Evolutionary conservation across 202 grass and related monocot genomes (phyloP).

Genomic region (Miscanthus sacchariflorus): DNA sequence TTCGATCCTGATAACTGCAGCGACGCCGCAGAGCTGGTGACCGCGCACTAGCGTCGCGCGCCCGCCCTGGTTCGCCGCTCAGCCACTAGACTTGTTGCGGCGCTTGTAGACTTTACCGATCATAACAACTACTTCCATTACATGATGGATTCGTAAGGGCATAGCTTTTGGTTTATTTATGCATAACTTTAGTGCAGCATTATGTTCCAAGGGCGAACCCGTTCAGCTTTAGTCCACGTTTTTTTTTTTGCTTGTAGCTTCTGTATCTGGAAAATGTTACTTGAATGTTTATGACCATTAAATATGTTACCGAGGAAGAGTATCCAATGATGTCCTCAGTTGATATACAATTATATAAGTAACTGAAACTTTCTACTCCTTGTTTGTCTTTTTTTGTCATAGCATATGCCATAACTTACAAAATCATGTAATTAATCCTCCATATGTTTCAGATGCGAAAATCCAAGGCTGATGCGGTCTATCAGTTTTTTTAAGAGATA

Average conservation of each 20-base stretch:
- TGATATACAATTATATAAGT: constrained; percentile 5
- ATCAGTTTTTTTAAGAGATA: background rate
- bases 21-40: no score
- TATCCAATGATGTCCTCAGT: background rate
- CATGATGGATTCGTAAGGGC: background rate
- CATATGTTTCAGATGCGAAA: background rate
- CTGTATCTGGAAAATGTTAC: constrained; percentile 20
- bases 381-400: background rate
- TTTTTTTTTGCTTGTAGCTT: constrained; percentile 10
- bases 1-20: no score
- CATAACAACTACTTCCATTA: background rate
- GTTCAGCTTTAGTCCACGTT: background rate
- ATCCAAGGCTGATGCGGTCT: background rate
- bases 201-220: constrained; percentile 4
- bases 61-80: no score
- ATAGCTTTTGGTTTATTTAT: constrained; percentile 16
- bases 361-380: background rate
- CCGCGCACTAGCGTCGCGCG: no score
- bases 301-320: constrained; percentile 11
- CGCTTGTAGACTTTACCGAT: no score
- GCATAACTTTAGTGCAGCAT: constrained; percentile 2
- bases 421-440: background rate
- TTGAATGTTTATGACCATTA: background rate
- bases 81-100: no score
- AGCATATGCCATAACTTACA: background rate